Conservation (phyloP, 2,329 filamentous ascomycete species). For the Pseudogymnoascus sp. region DNA sequence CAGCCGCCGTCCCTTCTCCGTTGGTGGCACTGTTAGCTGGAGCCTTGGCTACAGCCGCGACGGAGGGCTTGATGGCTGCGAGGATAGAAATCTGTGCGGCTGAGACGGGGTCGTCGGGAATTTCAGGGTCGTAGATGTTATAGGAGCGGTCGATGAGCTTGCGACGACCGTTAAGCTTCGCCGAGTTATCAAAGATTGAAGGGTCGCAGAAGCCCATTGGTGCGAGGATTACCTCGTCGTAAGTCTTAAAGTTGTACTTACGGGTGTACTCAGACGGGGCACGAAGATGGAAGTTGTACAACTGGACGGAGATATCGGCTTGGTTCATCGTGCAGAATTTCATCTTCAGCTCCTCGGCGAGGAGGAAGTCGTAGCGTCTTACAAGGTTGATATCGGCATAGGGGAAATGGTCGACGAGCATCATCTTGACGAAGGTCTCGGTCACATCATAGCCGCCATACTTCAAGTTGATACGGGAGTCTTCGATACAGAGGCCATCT, state of each 20-base stretch:
- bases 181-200: constrained; percentile 71
- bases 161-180: constrained; percentile 72
- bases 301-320: constrained; percentile 78
- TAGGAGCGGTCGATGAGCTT: constrained; percentile 81
- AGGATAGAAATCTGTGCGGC: constrained; percentile 69
- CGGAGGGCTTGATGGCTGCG: constrained; percentile 52
- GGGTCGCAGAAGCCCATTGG: constrained; percentile 94
- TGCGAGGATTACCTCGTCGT: constrained; percentile 91
- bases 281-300: constrained; percentile 84
- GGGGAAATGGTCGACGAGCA: constrained; percentile 92
- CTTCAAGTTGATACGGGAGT: constrained; percentile 91
- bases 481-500: constrained; percentile 89
- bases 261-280: constrained; percentile 80
- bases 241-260: constrained; percentile 94
- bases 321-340: constrained; percentile 90
- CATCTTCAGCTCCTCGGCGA: constrained; percentile 92
- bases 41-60: constrained; percentile 40
- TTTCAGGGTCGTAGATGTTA: constrained; percentile 84
- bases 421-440: constrained; percentile 93
- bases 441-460: constrained; percentile 90
- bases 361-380: constrained; percentile 81
- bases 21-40: constrained; percentile 23
- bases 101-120: constrained; percentile 82
- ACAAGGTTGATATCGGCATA: constrained; percentile 91
- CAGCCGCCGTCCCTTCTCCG: constrained; percentile 36